These are phyloP conservation scores for Verticillium klebahnii DNA, from an alignment of 2,329 filamentous ascomycete genomes.

Conservation along the genomic window DNA sequence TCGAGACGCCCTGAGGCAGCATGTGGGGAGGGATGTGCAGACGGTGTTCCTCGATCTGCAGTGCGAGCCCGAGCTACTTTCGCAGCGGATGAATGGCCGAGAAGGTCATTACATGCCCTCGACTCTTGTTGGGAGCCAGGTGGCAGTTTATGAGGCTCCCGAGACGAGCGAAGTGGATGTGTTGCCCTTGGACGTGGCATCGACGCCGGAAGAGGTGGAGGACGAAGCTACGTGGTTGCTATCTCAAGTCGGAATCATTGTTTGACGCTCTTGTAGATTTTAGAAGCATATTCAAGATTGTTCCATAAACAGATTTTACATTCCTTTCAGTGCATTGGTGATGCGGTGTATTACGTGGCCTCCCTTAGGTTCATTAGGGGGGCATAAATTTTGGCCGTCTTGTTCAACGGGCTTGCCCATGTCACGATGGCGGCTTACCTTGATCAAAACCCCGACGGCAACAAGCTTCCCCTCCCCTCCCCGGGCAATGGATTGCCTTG, in stretches of 20 bases:
- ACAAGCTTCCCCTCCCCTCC: too few species aligned
- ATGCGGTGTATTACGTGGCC: too few species aligned
- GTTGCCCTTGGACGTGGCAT: slow-evolving; percentile 21
- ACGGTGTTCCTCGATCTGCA: slow-evolving; percentile 31
- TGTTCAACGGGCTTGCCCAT: too few species aligned
- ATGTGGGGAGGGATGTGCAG: slow-evolving; percentile 12
- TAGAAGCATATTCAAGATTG: background rate
- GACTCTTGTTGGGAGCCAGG: slow-evolving; percentile 28
- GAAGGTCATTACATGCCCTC: slow-evolving; percentile 30
- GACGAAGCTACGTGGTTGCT: slow-evolving; percentile 15
- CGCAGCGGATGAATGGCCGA: slow-evolving; percentile 19
- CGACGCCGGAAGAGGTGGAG: slow-evolving; percentile 7
- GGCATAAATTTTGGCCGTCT: too few species aligned
- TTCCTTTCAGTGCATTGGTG: too few species aligned
- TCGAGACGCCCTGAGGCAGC: slow-evolving; percentile 23
- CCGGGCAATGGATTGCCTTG: too few species aligned
- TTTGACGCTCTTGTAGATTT: background rate
- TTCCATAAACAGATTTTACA: too few species aligned
- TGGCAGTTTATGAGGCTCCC: slow-evolving; percentile 23
- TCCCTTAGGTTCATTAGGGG: too few species aligned
- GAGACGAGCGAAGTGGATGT: slow-evolving; percentile 26
- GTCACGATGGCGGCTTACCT: too few species aligned
- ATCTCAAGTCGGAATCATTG: slow-evolving; percentile 3
- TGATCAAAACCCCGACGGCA: too few species aligned
- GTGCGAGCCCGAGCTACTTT: slow-evolving; percentile 20